These are phyloP conservation scores for Spathaspora passalidarum DNA, from an alignment of 805 yeast species.

Conservation along the genomic window DNA sequence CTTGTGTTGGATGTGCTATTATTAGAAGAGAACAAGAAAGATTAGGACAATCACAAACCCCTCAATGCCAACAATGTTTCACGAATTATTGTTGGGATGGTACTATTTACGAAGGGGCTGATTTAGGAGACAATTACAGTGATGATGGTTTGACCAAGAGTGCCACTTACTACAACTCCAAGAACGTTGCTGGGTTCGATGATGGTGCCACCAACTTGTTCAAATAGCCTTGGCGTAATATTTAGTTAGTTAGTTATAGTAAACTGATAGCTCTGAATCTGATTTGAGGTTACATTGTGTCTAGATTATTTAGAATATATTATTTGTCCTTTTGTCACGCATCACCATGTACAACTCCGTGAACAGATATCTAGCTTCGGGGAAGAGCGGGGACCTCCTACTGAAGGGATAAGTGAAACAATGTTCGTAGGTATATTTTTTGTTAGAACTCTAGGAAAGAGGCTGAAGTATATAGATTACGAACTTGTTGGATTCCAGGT, in stretches of 20 bases:
- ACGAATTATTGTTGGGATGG: conserved; percentile 77
- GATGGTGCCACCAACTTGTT: conserved; percentile 5
- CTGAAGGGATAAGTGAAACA: too few relatives aligned
- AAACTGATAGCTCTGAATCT: not conserved
- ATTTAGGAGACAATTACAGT: conserved; percentile 3
- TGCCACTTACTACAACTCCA: not conserved
- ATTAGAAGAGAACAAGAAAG: conserved; percentile 77
- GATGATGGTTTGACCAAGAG: conserved; percentile 2
- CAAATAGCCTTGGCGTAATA: too few relatives aligned
- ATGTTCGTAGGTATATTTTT: too few relatives aligned
- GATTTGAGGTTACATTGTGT: too few relatives aligned
- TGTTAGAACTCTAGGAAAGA: too few relatives aligned
- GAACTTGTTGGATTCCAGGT: too few relatives aligned
- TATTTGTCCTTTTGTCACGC: not conserved
- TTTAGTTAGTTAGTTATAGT: too few relatives aligned
- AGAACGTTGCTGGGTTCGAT: conserved; percentile 1
- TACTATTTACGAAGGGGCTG: conserved; percentile 11
- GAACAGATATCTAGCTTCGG: not conserved
- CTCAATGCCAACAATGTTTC: conserved; percentile 72
- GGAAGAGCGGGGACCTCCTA: not conserved
- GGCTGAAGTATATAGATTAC: too few relatives aligned
- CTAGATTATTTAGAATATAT: not conserved
- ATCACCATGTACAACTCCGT: not conserved
- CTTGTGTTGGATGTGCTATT: conserved; percentile 75
- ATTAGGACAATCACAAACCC: conserved; percentile 52